Evolutionary conservation across 2,329 filamentous ascomycete species (phyloP), one percentile per base, ranked within the genome.

Genomic region (Nemania sp.): DNA sequence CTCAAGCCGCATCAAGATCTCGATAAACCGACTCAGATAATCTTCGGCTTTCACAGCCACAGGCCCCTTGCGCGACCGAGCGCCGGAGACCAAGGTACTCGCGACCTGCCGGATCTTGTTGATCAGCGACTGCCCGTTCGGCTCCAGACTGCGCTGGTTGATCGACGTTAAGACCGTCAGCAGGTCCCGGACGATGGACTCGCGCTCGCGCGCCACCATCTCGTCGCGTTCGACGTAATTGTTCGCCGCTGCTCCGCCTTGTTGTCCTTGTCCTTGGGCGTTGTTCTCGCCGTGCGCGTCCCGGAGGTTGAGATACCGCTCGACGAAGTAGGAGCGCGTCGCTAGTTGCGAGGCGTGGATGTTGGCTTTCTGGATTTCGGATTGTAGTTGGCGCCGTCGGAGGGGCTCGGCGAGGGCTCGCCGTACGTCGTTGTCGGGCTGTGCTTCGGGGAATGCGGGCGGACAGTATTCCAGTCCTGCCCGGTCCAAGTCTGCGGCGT

Each of bases 361-460:
- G 69, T 96, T 96, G 6, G 90, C 89, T 68, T 95, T 96, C 69
- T 96, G 91, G 24, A 96, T 94, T 72, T 96, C 91, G 61, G 86
- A 91, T 67, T 94, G 90, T 4, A 91, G 69, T 50, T 79, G 75
- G 1, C 82, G 77, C 2, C 82, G 78, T 2, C 77, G 75, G 22
- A 73, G 68, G 1, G 79, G 77, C 17, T 73, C 70, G 49, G 77
- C 76, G 53, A 82, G 74, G 6, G 75, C 70, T 33, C 75, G 77
- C 36, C 79, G 77, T 14, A 82, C 64, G 58, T 83, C 80, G 57
- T 80, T 73, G 7, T 75, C 64, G 0, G 78, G 75, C 56, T 77
- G 74, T 5, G 71, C 69, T 48, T 70, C 72, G 6, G 73, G 76
- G 65, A 78, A 81, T 14, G 72, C 75, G 0, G 80, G 77, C 1